Conservation (phyloP, 2,329 filamentous ascomycete genomes). For the Fusarium tjaetaba region DNA sequence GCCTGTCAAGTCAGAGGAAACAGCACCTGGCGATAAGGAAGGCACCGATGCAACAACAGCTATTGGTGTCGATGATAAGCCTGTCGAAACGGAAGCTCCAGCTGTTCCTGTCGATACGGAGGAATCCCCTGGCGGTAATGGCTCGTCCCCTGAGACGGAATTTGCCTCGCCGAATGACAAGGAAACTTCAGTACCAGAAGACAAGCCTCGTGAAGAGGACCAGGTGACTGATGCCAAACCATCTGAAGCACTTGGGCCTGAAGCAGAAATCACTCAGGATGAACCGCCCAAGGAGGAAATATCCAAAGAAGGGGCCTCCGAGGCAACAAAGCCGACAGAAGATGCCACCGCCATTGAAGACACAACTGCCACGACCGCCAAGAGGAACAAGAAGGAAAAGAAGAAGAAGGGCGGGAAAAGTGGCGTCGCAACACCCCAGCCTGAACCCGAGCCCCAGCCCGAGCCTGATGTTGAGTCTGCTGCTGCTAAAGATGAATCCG, state of each 20-base stretch:
- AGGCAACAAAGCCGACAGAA: constrained; percentile 2
- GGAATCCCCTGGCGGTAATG: not conserved
- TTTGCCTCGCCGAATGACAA: not conserved
- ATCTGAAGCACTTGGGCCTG: not conserved
- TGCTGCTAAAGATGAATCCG: not conserved
- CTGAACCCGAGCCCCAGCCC: not conserved
- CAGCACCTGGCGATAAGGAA: not conserved
- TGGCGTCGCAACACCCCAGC: not conserved
- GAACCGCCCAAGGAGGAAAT: not conserved
- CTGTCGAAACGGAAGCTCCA: not conserved
- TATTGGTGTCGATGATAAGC: not conserved
- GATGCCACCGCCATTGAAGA: not conserved
- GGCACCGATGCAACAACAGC: not conserved
- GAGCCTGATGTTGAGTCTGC: not conserved
- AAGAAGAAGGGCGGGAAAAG: constrained; percentile 16
- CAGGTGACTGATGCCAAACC: not conserved
- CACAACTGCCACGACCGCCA: not conserved
- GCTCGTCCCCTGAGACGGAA: not conserved
- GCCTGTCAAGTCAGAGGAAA: not conserved
- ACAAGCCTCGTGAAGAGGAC: not conserved
- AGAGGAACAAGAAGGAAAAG: constrained; percentile 19
- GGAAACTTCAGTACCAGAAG: not conserved
- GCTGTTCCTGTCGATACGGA: not conserved
- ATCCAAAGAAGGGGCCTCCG: constrained; percentile 1
- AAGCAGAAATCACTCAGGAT: not conserved